Percentiles rank a stretch among this genome's conserved stretches.
Conservation (phyloP, 1,284 basidiomycete genomes). For the Ganoderma sp. region DNA sequence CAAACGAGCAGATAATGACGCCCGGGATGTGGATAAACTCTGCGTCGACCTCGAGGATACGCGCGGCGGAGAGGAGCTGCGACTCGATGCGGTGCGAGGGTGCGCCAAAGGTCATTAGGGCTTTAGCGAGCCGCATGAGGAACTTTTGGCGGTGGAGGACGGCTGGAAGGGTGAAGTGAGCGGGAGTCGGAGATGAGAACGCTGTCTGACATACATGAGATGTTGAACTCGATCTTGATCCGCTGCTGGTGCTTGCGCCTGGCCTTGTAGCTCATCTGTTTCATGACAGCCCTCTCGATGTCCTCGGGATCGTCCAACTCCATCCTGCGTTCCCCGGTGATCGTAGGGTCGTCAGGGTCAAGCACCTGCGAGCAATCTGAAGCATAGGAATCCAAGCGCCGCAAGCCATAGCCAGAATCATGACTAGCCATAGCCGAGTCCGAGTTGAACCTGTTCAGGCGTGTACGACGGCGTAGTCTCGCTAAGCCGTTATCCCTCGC, state of each 20-base stretch:
- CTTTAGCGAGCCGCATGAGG: constrained; percentile 65
- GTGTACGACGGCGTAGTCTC: neutral
- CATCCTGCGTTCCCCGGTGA: constrained; percentile 41
- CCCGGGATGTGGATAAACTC: constrained; percentile 83
- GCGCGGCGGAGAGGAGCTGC: constrained; percentile 74
- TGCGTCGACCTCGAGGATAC: constrained; percentile 83
- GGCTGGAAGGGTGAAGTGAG: constrained; percentile 45
- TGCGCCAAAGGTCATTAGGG: constrained; percentile 73
- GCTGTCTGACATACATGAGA: constrained; percentile 56
- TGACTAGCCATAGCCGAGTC: constrained; percentile 20
- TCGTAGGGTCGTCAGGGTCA: constrained; percentile 43
- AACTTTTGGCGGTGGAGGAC: constrained; percentile 65
- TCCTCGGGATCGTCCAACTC: constrained; percentile 64
- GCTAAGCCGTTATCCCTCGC: neutral
- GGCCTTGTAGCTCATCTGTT: constrained; percentile 67
- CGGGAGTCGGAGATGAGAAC: neutral
- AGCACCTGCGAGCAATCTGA: constrained; percentile 35
- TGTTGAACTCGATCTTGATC: constrained; percentile 72
- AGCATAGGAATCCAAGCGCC: constrained; percentile 22
- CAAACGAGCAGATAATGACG: constrained; percentile 84
- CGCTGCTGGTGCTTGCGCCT: constrained; percentile 67
- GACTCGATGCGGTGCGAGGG: constrained; percentile 76
- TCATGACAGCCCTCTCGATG: constrained; percentile 59
- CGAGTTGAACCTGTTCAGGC: constrained; percentile 19
- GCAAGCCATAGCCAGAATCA: constrained; percentile 18